Percentiles rank a stretch among this genome's conserved stretches.
These are phyloP conservation scores for Brassica napus DNA, from an alignment of 345 rosid species.

Conservation along the genomic window Da-Ae NC_063447.1:194001-194500, in stretches of 20 bases:
- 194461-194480: not conserved
- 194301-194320: not conserved
- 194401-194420: conserved; percentile 10
- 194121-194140: conserved; percentile 76
- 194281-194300: not conserved
- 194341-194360: not conserved
- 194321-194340: not conserved
- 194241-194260: not conserved
- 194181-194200: conserved; percentile 17
- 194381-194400: conserved; percentile 12
- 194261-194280: not conserved
- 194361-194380: not conserved
- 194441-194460: not conserved
- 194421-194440: not conserved
- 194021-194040: conserved; percentile 51
- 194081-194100: conserved; percentile 54
- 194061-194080: conserved; percentile 62
- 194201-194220: not conserved
- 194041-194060: conserved; percentile 60
- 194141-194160: conserved; percentile 78
- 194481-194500: not conserved
- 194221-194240: not conserved
- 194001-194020: conserved; percentile 69
- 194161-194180: conserved; percentile 52
- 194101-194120: conserved; percentile 71